phyloP scores from a whole-genome alignment of 305 asterid species.

The Fraxinus sp. region DNA sequence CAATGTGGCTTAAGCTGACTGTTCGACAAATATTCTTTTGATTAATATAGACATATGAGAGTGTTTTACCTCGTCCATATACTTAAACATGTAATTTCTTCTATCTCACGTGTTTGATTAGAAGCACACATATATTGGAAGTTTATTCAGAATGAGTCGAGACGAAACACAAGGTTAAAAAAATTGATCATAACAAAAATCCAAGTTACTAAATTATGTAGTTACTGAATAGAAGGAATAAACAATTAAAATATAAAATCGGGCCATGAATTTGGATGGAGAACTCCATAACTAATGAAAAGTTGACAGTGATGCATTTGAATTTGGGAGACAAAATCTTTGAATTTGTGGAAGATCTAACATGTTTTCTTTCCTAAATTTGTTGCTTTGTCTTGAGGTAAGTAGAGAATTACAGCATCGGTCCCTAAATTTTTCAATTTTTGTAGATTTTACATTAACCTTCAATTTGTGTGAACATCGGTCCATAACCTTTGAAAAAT shows the following conservation, averaged over 20 bases:
- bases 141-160: not conserved
- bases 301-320: slow-evolving; percentile 16
- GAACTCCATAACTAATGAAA: slow-evolving; percentile 3
- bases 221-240: not conserved
- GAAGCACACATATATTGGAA: not conserved
- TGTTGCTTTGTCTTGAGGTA: not conserved
- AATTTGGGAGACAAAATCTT: slow-evolving; percentile 32
- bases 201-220: not conserved
- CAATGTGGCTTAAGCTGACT: not conserved
- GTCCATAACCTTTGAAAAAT: too few relatives aligned
- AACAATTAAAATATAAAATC: not conserved
- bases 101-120: not conserved
- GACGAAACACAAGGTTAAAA: not conserved
- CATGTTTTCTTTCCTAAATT: not conserved
- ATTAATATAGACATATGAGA: not conserved
- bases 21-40: not conserved
- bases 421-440: not conserved
- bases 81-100: not conserved
- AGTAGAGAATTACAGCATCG: not conserved
- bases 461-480: too few relatives aligned
- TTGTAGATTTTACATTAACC: too few relatives aligned
- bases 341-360: slow-evolving; percentile 29
- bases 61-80: not conserved
- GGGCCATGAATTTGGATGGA: slow-evolving; percentile 12
- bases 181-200: not conserved